Evolutionary conservation across 2,329 filamentous ascomycete species (phyloP).

Genomic region (Cladophialophora carrionii): DNA sequence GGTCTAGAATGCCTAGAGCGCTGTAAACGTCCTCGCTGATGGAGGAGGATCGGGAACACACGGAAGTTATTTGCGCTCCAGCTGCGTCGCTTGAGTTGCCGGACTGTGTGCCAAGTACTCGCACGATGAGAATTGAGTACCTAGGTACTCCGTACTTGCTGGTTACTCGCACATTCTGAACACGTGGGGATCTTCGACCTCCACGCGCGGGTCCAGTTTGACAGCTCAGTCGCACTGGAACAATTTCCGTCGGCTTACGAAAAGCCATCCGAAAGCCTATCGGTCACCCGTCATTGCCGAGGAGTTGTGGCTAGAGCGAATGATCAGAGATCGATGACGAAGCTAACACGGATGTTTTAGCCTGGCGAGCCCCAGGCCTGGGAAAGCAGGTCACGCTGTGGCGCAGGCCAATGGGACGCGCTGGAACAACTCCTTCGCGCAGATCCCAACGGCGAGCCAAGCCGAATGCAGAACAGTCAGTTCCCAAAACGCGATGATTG

Average conservation of each 20-base stretch:
- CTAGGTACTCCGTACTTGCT: no score
- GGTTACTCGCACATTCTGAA: not conserved
- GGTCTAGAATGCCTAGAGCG: not conserved
- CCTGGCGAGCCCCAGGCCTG: not conserved
- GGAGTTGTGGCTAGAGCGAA: constrained; percentile 8
- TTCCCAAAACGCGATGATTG: constrained; percentile 7
- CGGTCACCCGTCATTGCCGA: not conserved
- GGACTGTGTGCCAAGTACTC: not conserved
- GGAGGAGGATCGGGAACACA: not conserved
- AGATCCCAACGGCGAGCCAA: not conserved
- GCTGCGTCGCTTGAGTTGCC: not conserved
- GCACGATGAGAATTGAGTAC: not conserved
- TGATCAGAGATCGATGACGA: constrained; percentile 4
- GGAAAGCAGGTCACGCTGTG: constrained; percentile 8
- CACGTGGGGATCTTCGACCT: not conserved
- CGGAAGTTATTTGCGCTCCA: not conserved
- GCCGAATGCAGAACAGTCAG: not conserved
- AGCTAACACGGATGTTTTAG: not conserved
- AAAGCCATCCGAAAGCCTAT: not conserved
- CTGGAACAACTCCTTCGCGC: not conserved
- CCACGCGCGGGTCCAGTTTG: not conserved
- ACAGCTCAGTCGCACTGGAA: no score
- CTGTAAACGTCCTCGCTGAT: not conserved
- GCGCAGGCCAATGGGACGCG: constrained; percentile 15
- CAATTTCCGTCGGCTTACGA: no score